Conservation (phyloP, 805 yeast genomes). For the Candida corydali region DNA sequence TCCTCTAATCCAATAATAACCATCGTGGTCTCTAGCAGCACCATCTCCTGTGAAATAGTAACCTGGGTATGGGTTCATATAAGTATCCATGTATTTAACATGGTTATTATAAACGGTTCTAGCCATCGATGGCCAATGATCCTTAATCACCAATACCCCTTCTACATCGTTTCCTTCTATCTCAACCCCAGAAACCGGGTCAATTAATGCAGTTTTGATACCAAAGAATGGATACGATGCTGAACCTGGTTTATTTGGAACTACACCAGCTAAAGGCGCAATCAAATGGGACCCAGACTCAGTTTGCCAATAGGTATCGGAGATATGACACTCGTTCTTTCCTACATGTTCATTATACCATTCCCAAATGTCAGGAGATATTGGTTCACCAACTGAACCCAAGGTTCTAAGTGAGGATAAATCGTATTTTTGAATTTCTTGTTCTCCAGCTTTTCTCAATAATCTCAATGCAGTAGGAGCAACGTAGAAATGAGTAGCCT, state of each 20-base stretch:
- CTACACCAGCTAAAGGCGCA: conserved; percentile 69
- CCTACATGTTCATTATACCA: conserved; percentile 78
- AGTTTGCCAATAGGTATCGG: conserved; percentile 89
- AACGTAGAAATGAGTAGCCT: conserved; percentile 75
- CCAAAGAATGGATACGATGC: conserved; percentile 86
- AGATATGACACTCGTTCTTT: conserved; percentile 62
- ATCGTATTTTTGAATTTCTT: conserved; percentile 56
- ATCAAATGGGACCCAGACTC: conserved; percentile 81
- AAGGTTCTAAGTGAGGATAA: conserved; percentile 61
- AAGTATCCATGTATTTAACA: conserved; percentile 73
- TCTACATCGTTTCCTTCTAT: conserved; percentile 66
- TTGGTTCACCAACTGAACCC: conserved; percentile 86
- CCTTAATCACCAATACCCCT: conserved; percentile 72
- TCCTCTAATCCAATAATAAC: conserved; percentile 81
- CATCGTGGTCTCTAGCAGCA: conserved; percentile 81
- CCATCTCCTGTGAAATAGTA: conserved; percentile 87
- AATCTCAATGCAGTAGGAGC: conserved; percentile 83
- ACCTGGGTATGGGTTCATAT: conserved; percentile 76
- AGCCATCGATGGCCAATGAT: conserved; percentile 84
- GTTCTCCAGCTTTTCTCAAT: conserved; percentile 70
- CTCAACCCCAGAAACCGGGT: conserved; percentile 72
- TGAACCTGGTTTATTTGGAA: conserved; percentile 82
- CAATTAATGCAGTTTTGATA: conserved; percentile 66
- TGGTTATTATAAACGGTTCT: conserved; percentile 79
- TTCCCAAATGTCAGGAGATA: conserved; percentile 83